Base-by-base conservation (phyloP, 345 rosid species). In the Toxicodendron radicans region DNA sequence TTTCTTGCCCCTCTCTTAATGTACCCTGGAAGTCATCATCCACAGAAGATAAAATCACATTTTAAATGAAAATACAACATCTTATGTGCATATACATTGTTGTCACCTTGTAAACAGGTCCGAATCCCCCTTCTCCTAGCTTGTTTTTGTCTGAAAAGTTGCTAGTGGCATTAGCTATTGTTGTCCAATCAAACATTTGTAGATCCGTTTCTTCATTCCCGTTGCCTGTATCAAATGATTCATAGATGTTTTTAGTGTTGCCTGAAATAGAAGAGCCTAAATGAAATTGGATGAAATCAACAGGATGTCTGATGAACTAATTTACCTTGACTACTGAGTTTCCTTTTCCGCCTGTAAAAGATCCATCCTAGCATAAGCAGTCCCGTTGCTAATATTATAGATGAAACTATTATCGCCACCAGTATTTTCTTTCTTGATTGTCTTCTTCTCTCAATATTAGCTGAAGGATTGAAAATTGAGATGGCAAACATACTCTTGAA, bases 91-190 rank as follows among this genome's bases (percentile, higher is more conserved):
- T 58, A 27, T 27, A 27, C 30, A 7, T 12, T 7, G n/a, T 5
- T 7, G 52, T 52, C 73, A 85, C 87, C 87, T 77, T 85, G 78
- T 85, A 82, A 41, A 85, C 84, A 13, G 76, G 66, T 66, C 87
- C 87, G 59, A 79, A 85, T 17, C 85, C 85, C 9, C 87, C 82
- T 66, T 82, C 79, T 52, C 87, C 84, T 8, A 85, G 72, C 74
- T 78, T 82, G 23, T 76, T 82, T 5, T 24, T 49, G 12, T 6
- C 3, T n/a, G 84, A 74, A 60, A 85, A 85, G 23, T 76, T 75
- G 14, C 69, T 13, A 0, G 86, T 82, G 12, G 86, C 86, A 17
- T 57, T 27, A 48, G 45, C 64, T 54, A 83, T 72, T 0, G 78
- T 63, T 10, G 33, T 71, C 35, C 82, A 78, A 35, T 86, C 82